phyloP scores from a whole-genome alignment of 352 stramenopile species.

The Phytopythium montanum region DNA sequence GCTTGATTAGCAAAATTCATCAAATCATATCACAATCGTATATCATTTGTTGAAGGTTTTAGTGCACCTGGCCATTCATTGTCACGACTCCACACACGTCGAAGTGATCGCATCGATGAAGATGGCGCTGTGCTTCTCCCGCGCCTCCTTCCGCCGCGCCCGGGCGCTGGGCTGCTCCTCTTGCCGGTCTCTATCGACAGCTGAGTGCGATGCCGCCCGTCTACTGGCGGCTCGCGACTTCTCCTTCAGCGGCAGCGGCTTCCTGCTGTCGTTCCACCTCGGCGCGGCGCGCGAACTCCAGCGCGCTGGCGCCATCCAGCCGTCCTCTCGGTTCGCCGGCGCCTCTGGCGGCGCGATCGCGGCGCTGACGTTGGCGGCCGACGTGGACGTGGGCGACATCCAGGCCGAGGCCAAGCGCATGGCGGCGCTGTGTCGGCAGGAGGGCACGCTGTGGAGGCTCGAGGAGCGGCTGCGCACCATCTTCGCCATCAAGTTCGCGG shows the following conservation, averaged over 20 bases:
- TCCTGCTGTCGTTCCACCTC: slow-evolving; percentile 79
- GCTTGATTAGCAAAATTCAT: too few species aligned
- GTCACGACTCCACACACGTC: too few species aligned
- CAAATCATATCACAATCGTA: too few species aligned
- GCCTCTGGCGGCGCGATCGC: slow-evolving; percentile 71
- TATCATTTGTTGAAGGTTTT: too few species aligned
- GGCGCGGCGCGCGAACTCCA: slow-evolving; percentile 60
- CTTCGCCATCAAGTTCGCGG: slow-evolving; percentile 50
- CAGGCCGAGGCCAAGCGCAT: slow-evolving; percentile 57
- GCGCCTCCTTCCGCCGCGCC: too few species aligned
- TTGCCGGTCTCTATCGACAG: neutral
- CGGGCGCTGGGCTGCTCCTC: too few species aligned
- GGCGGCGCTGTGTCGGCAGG: slow-evolving; percentile 37
- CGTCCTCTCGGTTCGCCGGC: slow-evolving; percentile 54
- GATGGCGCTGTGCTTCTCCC: neutral
- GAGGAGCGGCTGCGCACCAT: slow-evolving; percentile 52
- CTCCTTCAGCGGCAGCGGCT: slow-evolving; percentile 76
- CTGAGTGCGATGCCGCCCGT: neutral
- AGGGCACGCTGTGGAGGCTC: slow-evolving; percentile 65
- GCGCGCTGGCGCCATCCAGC: slow-evolving; percentile 40
- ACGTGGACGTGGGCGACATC: slow-evolving; percentile 49
- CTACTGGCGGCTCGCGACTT: slow-evolving; percentile 28
- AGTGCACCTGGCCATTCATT: too few species aligned
- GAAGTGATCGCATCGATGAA: neutral
- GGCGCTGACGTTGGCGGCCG: slow-evolving; percentile 53